phyloP scores from a whole-genome alignment of 305 asterid genomes.

The Fraxinus albicans region DNA sequence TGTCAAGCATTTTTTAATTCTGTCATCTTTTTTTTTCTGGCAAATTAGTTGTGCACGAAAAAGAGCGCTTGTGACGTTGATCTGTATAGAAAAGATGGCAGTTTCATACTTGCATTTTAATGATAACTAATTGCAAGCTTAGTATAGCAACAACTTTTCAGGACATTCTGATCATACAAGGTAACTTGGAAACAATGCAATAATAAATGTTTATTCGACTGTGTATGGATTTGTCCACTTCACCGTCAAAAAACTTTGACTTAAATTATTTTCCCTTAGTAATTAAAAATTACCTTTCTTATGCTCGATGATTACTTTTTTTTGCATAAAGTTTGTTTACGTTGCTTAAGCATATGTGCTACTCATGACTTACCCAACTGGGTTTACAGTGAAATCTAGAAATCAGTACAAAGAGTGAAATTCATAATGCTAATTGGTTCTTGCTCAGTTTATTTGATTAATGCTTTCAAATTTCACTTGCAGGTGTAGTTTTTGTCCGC shows the following conservation, averaged over 20 bases:
- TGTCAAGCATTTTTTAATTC: background rate
- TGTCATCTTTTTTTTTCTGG: background rate
- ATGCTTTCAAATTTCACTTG: conserved; percentile 22
- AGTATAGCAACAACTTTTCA: background rate
- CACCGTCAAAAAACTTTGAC: background rate
- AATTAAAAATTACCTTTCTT: background rate
- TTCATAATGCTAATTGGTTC: conserved; percentile 1
- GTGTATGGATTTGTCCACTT: background rate
- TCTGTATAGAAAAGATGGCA: background rate
- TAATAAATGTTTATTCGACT: background rate
- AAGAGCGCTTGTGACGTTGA: background rate
- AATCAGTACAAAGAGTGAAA: background rate
- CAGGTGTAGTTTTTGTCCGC: conserved; percentile 42
- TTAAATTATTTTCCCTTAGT: background rate
- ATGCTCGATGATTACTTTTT: background rate
- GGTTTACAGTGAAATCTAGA: background rate
- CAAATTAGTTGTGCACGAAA: background rate
- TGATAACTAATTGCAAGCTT: background rate
- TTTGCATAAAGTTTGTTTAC: background rate
- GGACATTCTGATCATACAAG: background rate
- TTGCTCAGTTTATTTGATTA: conserved; percentile 8
- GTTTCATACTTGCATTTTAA: background rate
- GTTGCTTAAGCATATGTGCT: conserved; percentile 1
- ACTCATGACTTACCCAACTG: background rate
- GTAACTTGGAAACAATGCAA: background rate